Base-by-base conservation (phyloP, 2,329 filamentous ascomycete species). In the Exophiala xenobiotica region DNA sequence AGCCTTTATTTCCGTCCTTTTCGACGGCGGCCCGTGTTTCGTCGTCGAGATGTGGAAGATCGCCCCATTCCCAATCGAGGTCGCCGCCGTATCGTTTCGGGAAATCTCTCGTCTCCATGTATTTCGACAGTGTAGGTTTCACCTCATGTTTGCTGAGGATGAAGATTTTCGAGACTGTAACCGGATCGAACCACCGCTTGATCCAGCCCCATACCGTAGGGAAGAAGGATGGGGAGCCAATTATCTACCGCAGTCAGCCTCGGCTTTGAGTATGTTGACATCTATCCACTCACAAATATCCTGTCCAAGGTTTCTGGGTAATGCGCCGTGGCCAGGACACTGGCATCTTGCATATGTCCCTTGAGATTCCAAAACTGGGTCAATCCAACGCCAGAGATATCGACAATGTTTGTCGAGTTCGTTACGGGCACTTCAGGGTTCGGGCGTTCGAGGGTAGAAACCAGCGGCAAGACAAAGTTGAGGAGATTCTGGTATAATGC, bases 361-460 rank as follows among this genome's bases (percentile, higher is more conserved):
- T 95, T 93, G 56, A 97, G 72, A 71, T 95, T 95, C 92, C 92
- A 96, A 69, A 96, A 96, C 74, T 95, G 90, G 74, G 88, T 90
- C 68, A 97, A 70, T 4, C 89, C 89, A 20, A 96, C 91, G 11
- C 86, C 85, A 12, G 83, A 87, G 58, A 97, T 90, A 68, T 97
- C 92, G 51, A 96, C 90, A 62, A 97, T 95, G 72, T 96, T 96
- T 63, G 88, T 96, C 65, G 87, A 91, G 63, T 93, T 85, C 31
- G 90, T 92, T 62, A 96, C 90, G 5, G 92, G 92, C n/a, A 88
- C 90, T 58, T 85, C 81, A 3, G 86, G 79, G 67, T 88, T 75
- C 6, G 85, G 82, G 63, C 91, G 81, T 63, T 89, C 81, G 56
- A 95, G 79, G 63, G 87, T 80, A 31, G 89, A 88, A 73, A 88